Percentiles rank a stretch among this genome's conserved stretches.
Conservation (phyloP, 2,329 filamentous ascomycete genomes). For the Fusarium virguliforme region DNA sequence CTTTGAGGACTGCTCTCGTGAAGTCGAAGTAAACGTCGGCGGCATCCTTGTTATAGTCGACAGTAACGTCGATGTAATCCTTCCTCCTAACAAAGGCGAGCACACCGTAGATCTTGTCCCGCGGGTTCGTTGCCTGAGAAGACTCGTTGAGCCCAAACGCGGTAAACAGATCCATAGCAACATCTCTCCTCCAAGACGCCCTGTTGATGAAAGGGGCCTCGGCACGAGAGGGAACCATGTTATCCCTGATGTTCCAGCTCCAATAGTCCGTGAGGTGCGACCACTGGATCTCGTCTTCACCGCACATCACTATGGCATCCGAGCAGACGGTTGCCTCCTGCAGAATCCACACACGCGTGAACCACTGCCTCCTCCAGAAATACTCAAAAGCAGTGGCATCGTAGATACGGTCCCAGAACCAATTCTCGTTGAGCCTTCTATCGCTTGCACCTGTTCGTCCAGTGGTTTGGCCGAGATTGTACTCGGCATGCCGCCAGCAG, state of each 20-base stretch:
- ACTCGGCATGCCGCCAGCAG: background rate
- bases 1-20: background rate
- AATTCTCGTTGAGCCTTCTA: background rate
- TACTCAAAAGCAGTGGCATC: background rate
- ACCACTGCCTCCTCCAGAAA: constrained; percentile 6
- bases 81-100: background rate
- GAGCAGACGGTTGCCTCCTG: background rate
- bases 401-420: background rate
- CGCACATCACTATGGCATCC: background rate
- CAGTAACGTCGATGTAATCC: background rate
- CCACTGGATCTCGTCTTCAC: constrained; percentile 1
- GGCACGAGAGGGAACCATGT: background rate
- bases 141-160: background rate
- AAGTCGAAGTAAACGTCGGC: constrained; percentile 1
- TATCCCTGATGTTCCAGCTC: background rate
- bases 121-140: background rate
- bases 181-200: background rate
- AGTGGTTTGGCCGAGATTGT: background rate
- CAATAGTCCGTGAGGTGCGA: background rate
- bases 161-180: background rate
- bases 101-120: constrained; percentile 1
- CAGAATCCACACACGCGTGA: constrained; percentile 1
- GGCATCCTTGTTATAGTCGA: background rate
- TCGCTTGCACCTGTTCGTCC: constrained; percentile 7
- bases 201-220: background rate